Base-by-base conservation (phyloP, 495 filamentous ascomycete species). In the Lasiosphaeris hirsuta region DNA sequence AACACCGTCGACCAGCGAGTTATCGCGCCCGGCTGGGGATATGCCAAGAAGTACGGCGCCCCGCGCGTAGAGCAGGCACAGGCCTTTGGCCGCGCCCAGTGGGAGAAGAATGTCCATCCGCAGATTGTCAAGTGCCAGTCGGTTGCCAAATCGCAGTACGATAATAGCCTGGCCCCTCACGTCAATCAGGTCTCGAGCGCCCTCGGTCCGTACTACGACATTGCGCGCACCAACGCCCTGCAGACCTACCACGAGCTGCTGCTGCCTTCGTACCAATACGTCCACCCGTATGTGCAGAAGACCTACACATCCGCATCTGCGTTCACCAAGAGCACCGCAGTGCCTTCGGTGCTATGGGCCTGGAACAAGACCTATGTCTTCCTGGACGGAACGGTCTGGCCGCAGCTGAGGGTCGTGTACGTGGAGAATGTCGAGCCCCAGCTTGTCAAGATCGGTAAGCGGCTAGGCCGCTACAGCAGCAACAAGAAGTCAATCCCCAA, bases 351-450 rank as follows among this genome's bases (percentile, higher is more conserved):
- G 1, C 81, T 81, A 46, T 86, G 81, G 74, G 84, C 83, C 3
- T 90, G 86, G 83, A 80, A 83, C 11, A 84, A 82, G 34, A 80
- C 78, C 1, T 80, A 81, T 46, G 70, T 79, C n/a, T 89, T 96
- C 62, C 74, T 90, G 10, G 84, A 88, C 48, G 78, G 83, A 42
- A 88, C 82, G 2, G 63, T 96, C 10, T 94, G 88, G 88, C 92
- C 92, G 7, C 84, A 85, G 62, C 18, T 97, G 7, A 80, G 86
- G 30, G 81, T 90, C 19, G 72, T 96, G 10, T 97, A 96, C 62
- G 86, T 86, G 35, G 84, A 94, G 66, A 94, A 93, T 61, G 93
- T 99, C 7, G 92, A 97, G 72, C 95, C 95, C 10, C 94, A 99
- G 68, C 80, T 99, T 0, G 83, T 94, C 47, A 88, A 90, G 60